Evolutionary conservation across 1,139 yeast genomes (phyloP), one percentile per base, ranked within the genome.

Genomic region (Lipomyces yarrowii): DNA sequence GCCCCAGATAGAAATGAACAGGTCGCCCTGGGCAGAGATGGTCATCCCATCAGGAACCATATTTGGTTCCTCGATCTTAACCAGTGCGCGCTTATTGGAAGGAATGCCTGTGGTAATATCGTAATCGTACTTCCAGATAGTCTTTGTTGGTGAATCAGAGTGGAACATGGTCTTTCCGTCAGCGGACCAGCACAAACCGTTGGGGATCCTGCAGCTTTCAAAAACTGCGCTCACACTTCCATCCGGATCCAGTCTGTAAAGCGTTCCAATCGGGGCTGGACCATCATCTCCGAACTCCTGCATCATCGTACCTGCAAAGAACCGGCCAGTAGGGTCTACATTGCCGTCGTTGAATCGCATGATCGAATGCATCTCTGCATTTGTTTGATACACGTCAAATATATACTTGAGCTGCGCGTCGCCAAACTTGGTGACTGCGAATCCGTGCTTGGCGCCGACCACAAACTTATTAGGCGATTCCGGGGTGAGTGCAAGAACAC

Each of bases 1-100:
- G 48, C 87, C 83, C 85, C 89, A 92, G 10, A 90, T 84, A 0
- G 96, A 90, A 1, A 87, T 79, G 79, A 85, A 90, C 52, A 93
- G 76, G 65, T 86, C 82, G n/a, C 88, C 90, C 59, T 85, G 82
- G 10, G 78, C 77, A 61, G 90, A 86, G 70, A 89, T 79, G 26
- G 87, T 82, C 71, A 90, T 81, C 48, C 98, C 98, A 76, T 93
- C 98, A 0, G 98, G 97, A 73, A 86, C 94, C 1, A 77, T 75
- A 63, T 77, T 77, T 1, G 78, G 69, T 18, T 79, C 78, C 55
- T 77, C 77, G 46, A 83, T 73, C 56, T 83, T 78, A 57, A 87
- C 78, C 70, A 82, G 83, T 21, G 75, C 67, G 55, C 76, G 73
- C 64, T 83, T 82, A 73, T 86, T 83, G 48, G 81, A 70, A 33